Base-by-base conservation (phyloP, 169 alveolate species). In the Toxoplasma gondii region DNA sequence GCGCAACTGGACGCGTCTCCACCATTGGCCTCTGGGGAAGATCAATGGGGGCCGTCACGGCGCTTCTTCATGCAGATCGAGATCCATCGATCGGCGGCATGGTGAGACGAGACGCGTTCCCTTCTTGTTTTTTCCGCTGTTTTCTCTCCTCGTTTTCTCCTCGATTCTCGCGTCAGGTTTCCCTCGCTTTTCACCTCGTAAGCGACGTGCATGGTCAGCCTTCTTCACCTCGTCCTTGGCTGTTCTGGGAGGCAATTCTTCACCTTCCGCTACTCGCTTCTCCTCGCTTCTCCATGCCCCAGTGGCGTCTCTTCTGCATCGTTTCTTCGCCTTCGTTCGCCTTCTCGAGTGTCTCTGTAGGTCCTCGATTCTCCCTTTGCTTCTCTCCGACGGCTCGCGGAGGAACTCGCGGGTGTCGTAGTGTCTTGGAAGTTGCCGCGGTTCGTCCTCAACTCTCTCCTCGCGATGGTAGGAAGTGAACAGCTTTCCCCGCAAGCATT, bases 1-100 rank as follows among this genome's bases (percentile, higher is more conserved):
- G 99, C 88, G 92, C 96, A 44, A 95, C 97, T 39, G 96, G 96
- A 31, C 96, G 94, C 44, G 98, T 97, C 82, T 96, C 98, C 12
- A 90, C 98, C 9, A 98, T 98, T 53, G 99, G 99, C 27, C 95
- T 98, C 17, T 98, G 99, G 99, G 98, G 98, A 80, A 93, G 99
- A 92, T 96, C 98, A 27, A 98, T 98, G 99, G 99, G 99, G 17
- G 99, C 99, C 1, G 99, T 98, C 1, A 98, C 99, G 45, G 98
- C 99, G 29, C 92, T 98, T 81, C 95, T 97, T 97, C 98, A 98
- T 95, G 98, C 98, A 2, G 96, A 97, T 67, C 95, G 98, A 91
- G 99, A 98, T 91, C 98, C 98, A 0, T 94, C 98, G 22, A 97
- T 98, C 41, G 99, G 98, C 39, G 99, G 99, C 27, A 88, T 98